phyloP scores from a whole-genome alignment of 1,284 basidiomycete genomes.

The Sanghuangporus sanghuang region DNA sequence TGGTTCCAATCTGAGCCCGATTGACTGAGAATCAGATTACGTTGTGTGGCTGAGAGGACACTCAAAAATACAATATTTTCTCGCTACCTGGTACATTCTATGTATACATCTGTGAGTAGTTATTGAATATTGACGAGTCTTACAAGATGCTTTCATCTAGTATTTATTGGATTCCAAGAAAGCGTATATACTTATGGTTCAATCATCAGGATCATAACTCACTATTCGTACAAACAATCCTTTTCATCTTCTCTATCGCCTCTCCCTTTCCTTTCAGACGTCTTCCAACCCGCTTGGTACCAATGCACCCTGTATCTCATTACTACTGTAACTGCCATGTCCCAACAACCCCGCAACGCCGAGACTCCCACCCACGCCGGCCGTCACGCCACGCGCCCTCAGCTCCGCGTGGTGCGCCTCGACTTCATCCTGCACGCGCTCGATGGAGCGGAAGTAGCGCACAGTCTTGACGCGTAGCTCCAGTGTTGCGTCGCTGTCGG shows the following conservation, averaged over 20 bases:
- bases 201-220: too few relatives aligned
- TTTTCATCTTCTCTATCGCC: background rate
- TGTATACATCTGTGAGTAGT: too few relatives aligned
- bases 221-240: background rate
- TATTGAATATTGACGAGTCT: too few relatives aligned
- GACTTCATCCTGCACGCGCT: slow-evolving; percentile 83
- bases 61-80: too few relatives aligned
- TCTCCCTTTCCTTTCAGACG: background rate
- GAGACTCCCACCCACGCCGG: slow-evolving; percentile 9
- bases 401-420: slow-evolving; percentile 55
- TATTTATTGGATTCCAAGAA: too few relatives aligned
- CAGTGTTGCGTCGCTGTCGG: slow-evolving; percentile 82
- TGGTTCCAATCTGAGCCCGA: background rate
- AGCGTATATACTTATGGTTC: too few relatives aligned
- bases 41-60: too few relatives aligned
- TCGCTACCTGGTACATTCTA: too few relatives aligned
- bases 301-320: background rate
- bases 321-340: slow-evolving; percentile 7
- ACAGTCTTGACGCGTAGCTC: slow-evolving; percentile 84
- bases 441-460: slow-evolving; percentile 88
- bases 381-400: slow-evolving; percentile 27
- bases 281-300: background rate
- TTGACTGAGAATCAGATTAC: too few relatives aligned
- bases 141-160: too few relatives aligned
- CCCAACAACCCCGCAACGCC: slow-evolving; percentile 14